Conservation (phyloP, 495 filamentous ascomycete species). For the Penicillium simplicissimum region DNA sequence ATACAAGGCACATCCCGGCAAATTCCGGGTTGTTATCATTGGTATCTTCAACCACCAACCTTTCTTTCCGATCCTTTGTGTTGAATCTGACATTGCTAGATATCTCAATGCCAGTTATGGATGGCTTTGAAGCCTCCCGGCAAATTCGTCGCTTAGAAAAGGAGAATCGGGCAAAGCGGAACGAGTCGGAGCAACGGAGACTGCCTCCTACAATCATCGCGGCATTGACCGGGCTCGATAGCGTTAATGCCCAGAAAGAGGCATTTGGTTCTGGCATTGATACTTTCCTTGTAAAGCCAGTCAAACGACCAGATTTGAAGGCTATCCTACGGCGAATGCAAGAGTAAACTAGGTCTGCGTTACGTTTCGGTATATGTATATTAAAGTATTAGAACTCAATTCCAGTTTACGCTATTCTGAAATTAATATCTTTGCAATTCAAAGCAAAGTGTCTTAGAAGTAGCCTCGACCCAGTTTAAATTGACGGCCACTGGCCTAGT, state of each 20-base stretch:
- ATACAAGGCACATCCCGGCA: conserved; percentile 32
- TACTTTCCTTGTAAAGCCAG: conserved; percentile 42
- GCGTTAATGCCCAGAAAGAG: conserved; percentile 29
- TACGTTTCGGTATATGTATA: too few relatives aligned
- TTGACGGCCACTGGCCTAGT: too few relatives aligned
- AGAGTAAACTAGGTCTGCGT: too few relatives aligned
- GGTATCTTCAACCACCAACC: conserved; percentile 27
- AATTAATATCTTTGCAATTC: too few relatives aligned
- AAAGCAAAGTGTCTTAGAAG: too few relatives aligned
- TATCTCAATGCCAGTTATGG: conserved; percentile 82
- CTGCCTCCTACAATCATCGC: neutral
- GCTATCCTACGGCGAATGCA: conserved; percentile 3
- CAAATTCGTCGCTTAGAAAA: conserved; percentile 63
- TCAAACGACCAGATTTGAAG: conserved; percentile 23
- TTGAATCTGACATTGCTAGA: conserved; percentile 40
- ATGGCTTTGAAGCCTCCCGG: conserved; percentile 77
- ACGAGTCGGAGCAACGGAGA: neutral
- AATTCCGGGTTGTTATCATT: conserved; percentile 52
- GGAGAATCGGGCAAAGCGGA: conserved; percentile 26
- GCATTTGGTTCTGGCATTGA: conserved; percentile 42
- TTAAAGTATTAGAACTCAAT: too few relatives aligned
- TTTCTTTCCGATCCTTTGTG: neutral
- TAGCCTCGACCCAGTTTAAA: too few relatives aligned
- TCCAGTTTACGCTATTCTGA: too few relatives aligned
- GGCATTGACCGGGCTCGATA: conserved; percentile 19